A percentile compares a stretch with the other conserved stretches of the same genome.
phyloP scores from a whole-genome alignment of 2,329 filamentous ascomycete species.

The Dichotomopilus funicola region DNA sequence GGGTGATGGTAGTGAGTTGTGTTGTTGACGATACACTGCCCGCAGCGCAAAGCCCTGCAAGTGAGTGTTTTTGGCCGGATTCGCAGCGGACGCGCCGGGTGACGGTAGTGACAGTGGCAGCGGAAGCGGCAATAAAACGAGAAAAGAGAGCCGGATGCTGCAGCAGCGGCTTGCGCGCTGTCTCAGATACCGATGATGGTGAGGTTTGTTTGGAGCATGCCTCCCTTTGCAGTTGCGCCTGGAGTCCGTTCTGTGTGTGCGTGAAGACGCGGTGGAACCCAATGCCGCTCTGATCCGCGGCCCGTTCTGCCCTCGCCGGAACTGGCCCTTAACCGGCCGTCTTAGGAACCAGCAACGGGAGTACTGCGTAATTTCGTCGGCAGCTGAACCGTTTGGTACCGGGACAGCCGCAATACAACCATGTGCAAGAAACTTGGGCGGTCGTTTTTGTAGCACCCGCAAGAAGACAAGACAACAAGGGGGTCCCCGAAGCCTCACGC shows the following conservation, averaged over 20 bases:
- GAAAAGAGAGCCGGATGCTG: background rate
- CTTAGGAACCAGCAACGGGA: slow-evolving; percentile 5
- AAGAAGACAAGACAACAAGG: slow-evolving; percentile 7
- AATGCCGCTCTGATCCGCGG: slow-evolving; percentile 23
- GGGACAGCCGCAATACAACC: slow-evolving; percentile 20
- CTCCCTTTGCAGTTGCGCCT: slow-evolving; percentile 16
- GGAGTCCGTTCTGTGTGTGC: slow-evolving; percentile 20
- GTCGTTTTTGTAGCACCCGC: slow-evolving; percentile 23
- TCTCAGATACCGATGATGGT: slow-evolving; percentile 16
- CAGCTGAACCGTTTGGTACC: slow-evolving; percentile 20
- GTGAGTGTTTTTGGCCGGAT: slow-evolving; percentile 1
- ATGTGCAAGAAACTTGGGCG: slow-evolving; percentile 15
- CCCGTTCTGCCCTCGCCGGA: background rate
- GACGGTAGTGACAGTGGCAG: background rate
- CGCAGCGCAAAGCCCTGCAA: slow-evolving; percentile 3
- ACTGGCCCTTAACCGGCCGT: slow-evolving; percentile 10
- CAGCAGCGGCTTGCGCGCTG: slow-evolving; percentile 2
- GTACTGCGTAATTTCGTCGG: slow-evolving; percentile 14
- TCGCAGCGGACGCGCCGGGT: background rate
- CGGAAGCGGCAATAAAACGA: background rate
- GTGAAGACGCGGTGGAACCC: slow-evolving; percentile 26
- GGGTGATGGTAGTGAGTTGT: background rate
- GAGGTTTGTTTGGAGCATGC: slow-evolving; percentile 12
- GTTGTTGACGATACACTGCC: background rate
- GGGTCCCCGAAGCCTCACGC: slow-evolving; percentile 8